Conservation (phyloP, 768 basidiomycete species). For the Hygrocybe punicea region DNA sequence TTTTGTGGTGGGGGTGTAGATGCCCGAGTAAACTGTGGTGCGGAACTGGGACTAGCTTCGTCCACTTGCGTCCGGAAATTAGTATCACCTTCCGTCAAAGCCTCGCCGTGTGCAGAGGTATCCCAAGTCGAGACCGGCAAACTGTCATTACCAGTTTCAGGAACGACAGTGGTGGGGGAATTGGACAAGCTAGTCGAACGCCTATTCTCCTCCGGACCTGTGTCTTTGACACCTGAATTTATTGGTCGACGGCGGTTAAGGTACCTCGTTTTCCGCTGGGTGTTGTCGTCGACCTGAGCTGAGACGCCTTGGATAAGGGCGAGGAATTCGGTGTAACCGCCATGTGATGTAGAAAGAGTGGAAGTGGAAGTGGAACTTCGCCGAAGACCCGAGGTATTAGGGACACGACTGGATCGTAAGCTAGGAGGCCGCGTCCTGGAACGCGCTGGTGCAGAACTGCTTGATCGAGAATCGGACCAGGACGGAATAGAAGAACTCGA, state of each 20-base stretch:
- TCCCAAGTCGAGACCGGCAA: not conserved
- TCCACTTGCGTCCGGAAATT: not conserved
- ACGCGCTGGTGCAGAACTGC: not conserved
- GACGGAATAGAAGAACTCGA: not conserved
- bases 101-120: not conserved
- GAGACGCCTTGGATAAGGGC: conserved; percentile 36
- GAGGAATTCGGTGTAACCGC: conserved; percentile 27
- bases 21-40: not conserved
- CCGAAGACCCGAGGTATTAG: not conserved
- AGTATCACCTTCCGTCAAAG: not conserved
- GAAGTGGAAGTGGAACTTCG: not conserved
- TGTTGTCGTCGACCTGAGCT: conserved; percentile 33
- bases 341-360: conserved; percentile 1
- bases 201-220: not conserved
- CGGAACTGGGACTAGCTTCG: not conserved
- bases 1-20: not conserved
- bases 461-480: not conserved
- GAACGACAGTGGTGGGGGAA: not conserved
- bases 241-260: not conserved
- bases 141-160: not conserved
- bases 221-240: not conserved
- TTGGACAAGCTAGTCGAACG: not conserved
- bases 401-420: not conserved
- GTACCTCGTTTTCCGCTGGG: conserved; percentile 5
- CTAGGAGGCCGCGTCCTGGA: not conserved